These are phyloP conservation scores for Evansstolkia leycettana DNA, from an alignment of 495 filamentous ascomycete species.

Conservation along the genomic window DNA sequence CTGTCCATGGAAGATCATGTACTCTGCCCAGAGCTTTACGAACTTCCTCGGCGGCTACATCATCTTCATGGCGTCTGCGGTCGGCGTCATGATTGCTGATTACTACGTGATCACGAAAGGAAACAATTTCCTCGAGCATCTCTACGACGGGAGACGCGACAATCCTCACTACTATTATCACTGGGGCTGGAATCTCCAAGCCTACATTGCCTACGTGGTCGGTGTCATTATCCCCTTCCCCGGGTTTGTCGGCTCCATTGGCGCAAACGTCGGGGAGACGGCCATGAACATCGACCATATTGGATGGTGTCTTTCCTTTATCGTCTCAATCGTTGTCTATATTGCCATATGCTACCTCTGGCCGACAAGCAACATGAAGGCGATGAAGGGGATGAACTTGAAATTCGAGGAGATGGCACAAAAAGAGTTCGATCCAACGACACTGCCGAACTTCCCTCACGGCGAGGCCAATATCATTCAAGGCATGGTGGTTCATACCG, in stretches of 20 bases:
- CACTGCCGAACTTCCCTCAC: too few relatives aligned
- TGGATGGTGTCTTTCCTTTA: conserved; percentile 29
- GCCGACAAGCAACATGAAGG: conserved; percentile 27
- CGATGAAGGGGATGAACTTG: too few relatives aligned
- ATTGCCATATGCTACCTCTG: conserved; percentile 23
- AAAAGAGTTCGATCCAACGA: too few relatives aligned
- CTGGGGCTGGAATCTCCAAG: conserved; percentile 44
- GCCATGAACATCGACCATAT: conserved; percentile 22
- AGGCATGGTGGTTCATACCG: too few relatives aligned
- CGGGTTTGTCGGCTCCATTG: conserved; percentile 23
- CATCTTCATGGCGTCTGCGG: conserved; percentile 31
- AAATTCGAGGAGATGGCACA: too few relatives aligned
- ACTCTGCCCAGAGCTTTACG: conserved; percentile 26
- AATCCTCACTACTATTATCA: conserved; percentile 26
- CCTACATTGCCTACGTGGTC: conserved; percentile 42
- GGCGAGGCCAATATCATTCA: too few relatives aligned
- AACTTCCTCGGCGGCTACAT: conserved; percentile 35
- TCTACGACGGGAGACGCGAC: conserved; percentile 14
- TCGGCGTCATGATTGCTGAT: conserved; percentile 44
- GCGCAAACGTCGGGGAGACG: conserved; percentile 14
- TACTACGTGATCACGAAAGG: conserved; percentile 44
- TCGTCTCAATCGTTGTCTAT: conserved; percentile 22
- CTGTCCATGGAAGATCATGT: conserved; percentile 39
- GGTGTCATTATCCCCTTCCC: conserved; percentile 46
- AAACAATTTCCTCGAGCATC: conserved; percentile 38